These are phyloP conservation scores for Entomortierella beljakovae DNA, from an alignment of 192 early-diverging fungal genomes.

Conservation along the genomic window DNA sequence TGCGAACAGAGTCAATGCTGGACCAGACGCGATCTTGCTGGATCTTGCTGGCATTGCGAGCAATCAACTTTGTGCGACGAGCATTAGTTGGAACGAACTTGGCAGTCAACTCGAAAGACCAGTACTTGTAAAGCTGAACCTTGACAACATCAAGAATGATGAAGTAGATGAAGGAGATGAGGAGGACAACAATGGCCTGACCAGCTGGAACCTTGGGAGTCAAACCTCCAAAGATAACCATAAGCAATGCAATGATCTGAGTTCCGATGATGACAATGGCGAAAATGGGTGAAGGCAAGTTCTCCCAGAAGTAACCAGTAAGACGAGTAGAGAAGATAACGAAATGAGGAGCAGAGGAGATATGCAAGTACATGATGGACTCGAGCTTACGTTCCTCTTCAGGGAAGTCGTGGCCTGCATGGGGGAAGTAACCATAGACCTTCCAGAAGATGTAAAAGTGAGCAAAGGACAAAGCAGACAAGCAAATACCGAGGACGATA, in stretches of 20 bases:
- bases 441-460: slow-evolving; percentile 85
- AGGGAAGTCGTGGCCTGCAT: slow-evolving; percentile 20
- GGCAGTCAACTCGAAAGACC: slow-evolving; percentile 89
- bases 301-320: slow-evolving; percentile 82
- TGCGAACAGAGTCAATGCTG: slow-evolving; percentile 32
- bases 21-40: slow-evolving; percentile 62
- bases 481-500: slow-evolving; percentile 75
- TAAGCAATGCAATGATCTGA: slow-evolving; percentile 85
- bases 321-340: slow-evolving; percentile 89
- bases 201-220: slow-evolving; percentile 63
- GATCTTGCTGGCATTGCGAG: slow-evolving; percentile 55
- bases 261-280: slow-evolving; percentile 79
- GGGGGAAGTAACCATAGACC: slow-evolving; percentile 66
- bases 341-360: slow-evolving; percentile 87
- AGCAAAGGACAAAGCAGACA: slow-evolving; percentile 82
- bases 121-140: slow-evolving; percentile 78
- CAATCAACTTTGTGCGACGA: slow-evolving; percentile 68
- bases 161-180: slow-evolving; percentile 77
- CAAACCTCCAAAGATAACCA: slow-evolving; percentile 72
- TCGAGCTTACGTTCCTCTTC: slow-evolving; percentile 61
- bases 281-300: slow-evolving; percentile 78
- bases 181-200: slow-evolving; percentile 74
- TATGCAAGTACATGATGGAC: slow-evolving; percentile 88
- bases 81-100: slow-evolving; percentile 75
- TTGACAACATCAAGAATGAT: slow-evolving; percentile 86